Base-by-base conservation (phyloP, 768 basidiomycete genomes). In the Trametes maxima region DNA sequence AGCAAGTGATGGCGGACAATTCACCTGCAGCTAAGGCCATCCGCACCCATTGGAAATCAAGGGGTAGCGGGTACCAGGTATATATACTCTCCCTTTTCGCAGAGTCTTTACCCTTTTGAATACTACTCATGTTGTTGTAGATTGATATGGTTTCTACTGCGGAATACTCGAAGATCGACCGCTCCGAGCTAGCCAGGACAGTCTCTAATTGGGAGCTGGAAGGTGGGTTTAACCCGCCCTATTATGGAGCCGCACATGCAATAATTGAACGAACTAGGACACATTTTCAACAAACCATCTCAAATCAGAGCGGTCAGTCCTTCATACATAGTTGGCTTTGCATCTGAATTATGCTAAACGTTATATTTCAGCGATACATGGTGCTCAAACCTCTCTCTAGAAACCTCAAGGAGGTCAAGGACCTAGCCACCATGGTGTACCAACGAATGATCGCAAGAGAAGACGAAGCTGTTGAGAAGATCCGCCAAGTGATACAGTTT, bases 191-290 rank as follows among this genome's bases (percentile, higher is more conserved):
- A 13, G 74, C 77, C 2, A 67, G 60, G 45, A 71, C 70, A 46
- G 70, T 82, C 48, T 77, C 65, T 39, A 62, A 67, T 4, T 81
- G 80, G 80, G 78, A 80, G 47, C 64, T 78, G 8, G 63, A 67
- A 37, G 77, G 78, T 68, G 48, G n/a, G 57, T 61, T 21, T 5
- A 16, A 10, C 12, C 22, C 4, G 2, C 24, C 21, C 5, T 19
- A 2, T 40, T 39, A 11, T 4, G 11, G 39, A 14, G 14, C 12
- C 0, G 40, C 22, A 13, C 17, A 46, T 13, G 14, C 42, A 17
- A 35, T 24, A 44, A 11, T 53, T 24, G 22, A 17, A 12, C 55
- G 19, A n/a, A 22, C 21, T 47, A 78, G 77, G 74, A 36, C 63
- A 55, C 46, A 67, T 75, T n/a, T 66, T 46, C 39, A 58, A 68